Conservation (phyloP, 306 rosid species). For the Carpinus viminea region DNA sequence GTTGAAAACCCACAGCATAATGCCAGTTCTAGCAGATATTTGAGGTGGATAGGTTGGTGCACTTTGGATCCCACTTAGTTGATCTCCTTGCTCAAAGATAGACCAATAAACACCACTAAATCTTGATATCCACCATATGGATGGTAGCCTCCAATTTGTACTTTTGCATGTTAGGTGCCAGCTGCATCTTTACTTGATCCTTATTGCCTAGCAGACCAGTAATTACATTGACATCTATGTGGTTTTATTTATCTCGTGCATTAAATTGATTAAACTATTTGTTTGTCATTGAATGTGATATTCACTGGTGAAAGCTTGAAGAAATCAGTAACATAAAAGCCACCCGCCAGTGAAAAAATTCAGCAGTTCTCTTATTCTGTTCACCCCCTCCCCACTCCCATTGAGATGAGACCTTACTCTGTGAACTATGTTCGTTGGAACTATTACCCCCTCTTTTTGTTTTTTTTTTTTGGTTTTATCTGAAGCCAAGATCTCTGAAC, state of each 20-base stretch:
- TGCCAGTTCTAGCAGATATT: not conserved
- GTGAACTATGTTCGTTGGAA: constrained; percentile 8
- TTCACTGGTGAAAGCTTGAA: constrained; percentile 3
- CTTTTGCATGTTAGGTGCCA: not conserved
- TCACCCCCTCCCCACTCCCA: constrained; percentile 7
- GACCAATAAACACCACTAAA: not conserved
- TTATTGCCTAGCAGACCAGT: constrained; percentile 6
- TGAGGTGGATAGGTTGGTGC: constrained; percentile 1
- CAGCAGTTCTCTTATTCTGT: not conserved
- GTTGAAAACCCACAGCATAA: not conserved
- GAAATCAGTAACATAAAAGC: constrained; percentile 9
- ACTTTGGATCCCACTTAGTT: constrained; percentile 1
- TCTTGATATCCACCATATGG: not conserved
- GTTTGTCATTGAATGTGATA: constrained; percentile 6
- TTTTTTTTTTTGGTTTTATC: constrained; percentile 1
- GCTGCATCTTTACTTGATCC: constrained; percentile 13
- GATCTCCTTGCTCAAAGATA: not conserved
- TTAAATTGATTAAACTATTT: constrained; percentile 17
- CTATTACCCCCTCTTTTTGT: not conserved
- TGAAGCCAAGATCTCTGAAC: constrained; percentile 20
- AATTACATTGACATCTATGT: constrained; percentile 4
- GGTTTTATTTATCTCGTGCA: constrained; percentile 10
- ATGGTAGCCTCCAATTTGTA: constrained; percentile 2
- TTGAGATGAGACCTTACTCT: constrained; percentile 7
- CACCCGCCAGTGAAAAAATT: constrained; percentile 7